phyloP scores from a whole-genome alignment of 495 filamentous ascomycete species.

The Xylaria scruposa region DNA sequence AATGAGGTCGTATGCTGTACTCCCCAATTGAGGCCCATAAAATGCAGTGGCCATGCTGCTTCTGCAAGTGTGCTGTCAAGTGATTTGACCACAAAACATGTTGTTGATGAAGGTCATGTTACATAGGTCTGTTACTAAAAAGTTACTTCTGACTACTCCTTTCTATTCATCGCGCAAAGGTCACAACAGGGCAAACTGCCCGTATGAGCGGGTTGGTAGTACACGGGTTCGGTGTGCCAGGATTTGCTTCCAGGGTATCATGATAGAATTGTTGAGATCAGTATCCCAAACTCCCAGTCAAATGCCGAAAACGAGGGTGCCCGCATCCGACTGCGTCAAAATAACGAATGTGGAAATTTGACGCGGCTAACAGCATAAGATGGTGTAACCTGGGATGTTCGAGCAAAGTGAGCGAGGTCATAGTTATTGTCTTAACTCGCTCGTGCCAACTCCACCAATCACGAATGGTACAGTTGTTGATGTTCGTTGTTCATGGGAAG shows the following conservation, averaged over 20 bases:
- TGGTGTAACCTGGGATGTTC: background rate
- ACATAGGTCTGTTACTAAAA: too few relatives aligned
- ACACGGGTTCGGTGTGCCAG: background rate
- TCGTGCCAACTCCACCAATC: background rate
- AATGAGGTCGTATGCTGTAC: too few relatives aligned
- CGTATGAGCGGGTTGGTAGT: background rate
- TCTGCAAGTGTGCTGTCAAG: too few relatives aligned
- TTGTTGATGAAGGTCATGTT: too few relatives aligned
- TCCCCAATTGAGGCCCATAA: too few relatives aligned
- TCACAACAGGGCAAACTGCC: background rate
- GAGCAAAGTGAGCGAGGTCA: background rate
- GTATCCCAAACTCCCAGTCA: background rate
- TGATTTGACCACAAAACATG: too few relatives aligned
- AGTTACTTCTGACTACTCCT: too few relatives aligned
- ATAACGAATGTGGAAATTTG: background rate
- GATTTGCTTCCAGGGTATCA: background rate
- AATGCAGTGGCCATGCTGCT: too few relatives aligned
- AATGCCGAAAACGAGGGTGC: background rate
- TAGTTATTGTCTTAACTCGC: background rate
- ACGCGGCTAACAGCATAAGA: background rate
- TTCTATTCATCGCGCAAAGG: background rate
- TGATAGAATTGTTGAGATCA: background rate
- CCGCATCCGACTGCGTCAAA: background rate
- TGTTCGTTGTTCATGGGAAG: too few relatives aligned
- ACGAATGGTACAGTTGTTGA: background rate